Conservation (phyloP, 371 early-diverging fungal species). For the Mucor saturninus region DNA sequence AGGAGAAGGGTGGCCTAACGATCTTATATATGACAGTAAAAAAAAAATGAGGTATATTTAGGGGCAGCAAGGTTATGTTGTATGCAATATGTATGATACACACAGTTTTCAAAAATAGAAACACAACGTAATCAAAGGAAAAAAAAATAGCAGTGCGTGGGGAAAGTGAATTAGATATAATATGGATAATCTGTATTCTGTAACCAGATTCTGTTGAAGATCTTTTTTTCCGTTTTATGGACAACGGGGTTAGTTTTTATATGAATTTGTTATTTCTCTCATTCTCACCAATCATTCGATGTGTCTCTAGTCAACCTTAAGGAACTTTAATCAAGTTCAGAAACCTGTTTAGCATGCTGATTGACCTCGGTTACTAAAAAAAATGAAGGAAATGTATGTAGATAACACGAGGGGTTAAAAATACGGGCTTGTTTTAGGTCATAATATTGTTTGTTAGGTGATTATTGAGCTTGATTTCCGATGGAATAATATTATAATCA, state of each 20-base stretch:
- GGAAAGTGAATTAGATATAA: neutral
- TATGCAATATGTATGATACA: neutral
- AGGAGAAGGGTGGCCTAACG: neutral
- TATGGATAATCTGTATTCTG: conserved; percentile 15
- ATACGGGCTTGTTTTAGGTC: neutral
- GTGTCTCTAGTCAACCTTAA: neutral
- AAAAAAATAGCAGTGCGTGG: neutral
- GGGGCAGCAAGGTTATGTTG: neutral
- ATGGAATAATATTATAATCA: conserved; percentile 1
- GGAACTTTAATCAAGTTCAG: neutral
- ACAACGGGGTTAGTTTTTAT: conserved; percentile 16
- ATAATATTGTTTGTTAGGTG: conserved; percentile 11
- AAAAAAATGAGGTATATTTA: neutral
- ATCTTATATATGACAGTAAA: no score
- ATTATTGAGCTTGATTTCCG: conserved; percentile 10
- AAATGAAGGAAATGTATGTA: neutral
- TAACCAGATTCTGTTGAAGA: neutral
- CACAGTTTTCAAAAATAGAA: neutral
- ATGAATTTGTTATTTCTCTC: conserved; percentile 5
- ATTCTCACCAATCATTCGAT: neutral
- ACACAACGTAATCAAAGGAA: neutral
- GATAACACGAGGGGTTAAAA: neutral
- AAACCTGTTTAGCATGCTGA: conserved; percentile 7
- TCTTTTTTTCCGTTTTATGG: conserved; percentile 20
- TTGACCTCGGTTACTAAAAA: conserved; percentile 12